Conservation (phyloP, 2,329 filamentous ascomycete genomes). For the Aspergillus calidoustus region DNA sequence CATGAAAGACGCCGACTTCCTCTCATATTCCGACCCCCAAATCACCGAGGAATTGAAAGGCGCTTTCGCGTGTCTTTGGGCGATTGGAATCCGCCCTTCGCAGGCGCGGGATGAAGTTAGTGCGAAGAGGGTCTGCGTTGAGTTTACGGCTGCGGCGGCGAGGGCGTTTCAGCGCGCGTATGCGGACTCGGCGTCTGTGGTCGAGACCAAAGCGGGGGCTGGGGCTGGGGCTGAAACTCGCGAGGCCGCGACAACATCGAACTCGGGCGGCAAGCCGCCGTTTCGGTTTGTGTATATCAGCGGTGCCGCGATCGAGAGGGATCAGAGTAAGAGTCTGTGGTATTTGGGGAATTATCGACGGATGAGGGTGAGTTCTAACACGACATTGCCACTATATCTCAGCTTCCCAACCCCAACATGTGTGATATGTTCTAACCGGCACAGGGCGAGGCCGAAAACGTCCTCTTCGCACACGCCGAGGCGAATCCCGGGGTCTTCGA, state of each 20-base stretch:
- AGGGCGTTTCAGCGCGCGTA: slow-evolving; percentile 3
- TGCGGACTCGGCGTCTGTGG: too few relatives aligned
- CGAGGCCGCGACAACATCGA: background rate
- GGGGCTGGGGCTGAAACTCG: too few relatives aligned
- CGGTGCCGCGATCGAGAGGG: slow-evolving; percentile 19
- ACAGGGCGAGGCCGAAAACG: slow-evolving; percentile 27
- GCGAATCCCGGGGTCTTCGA: slow-evolving; percentile 19
- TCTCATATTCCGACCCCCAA: slow-evolving; percentile 51
- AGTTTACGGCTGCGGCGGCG: slow-evolving; percentile 24
- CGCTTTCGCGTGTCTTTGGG: slow-evolving; percentile 54
- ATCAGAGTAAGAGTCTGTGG: slow-evolving; percentile 27
- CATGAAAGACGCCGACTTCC: slow-evolving; percentile 60
- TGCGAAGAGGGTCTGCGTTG: background rate
- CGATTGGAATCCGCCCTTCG: slow-evolving; percentile 8
- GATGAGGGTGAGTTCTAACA: slow-evolving; percentile 24
- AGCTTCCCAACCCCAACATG: too few relatives aligned
- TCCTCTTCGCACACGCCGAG: slow-evolving; percentile 20
- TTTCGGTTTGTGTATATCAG: slow-evolving; percentile 29
- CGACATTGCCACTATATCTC: too few relatives aligned
- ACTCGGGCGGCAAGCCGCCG: background rate
- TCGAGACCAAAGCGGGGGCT: too few relatives aligned
- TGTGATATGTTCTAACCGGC: too few relatives aligned
- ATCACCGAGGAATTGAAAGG: slow-evolving; percentile 47
- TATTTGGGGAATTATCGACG: slow-evolving; percentile 23
- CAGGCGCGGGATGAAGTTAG: background rate